These are phyloP conservation scores for Venustampulla echinocandica DNA, from an alignment of 495 filamentous ascomycete genomes.

Conservation along the genomic window DNA sequence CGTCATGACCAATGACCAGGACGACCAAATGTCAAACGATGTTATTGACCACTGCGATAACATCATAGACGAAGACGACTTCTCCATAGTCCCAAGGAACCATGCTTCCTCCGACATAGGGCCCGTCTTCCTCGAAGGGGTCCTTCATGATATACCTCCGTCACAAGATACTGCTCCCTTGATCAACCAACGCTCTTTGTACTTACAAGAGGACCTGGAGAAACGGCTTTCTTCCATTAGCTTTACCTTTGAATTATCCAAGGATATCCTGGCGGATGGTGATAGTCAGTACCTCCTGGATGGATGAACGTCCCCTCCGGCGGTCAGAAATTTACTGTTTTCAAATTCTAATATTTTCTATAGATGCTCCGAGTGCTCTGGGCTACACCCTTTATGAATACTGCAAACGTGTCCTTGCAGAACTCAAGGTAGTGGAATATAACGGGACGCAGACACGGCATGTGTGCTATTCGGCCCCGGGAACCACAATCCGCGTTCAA, in stretches of 20 bases:
- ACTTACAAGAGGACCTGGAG: slow-evolving; percentile 7
- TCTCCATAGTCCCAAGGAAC: background rate
- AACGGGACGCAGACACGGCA: background rate
- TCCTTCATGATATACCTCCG: background rate
- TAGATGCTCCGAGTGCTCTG: slow-evolving; percentile 3
- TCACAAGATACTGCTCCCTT: too few species aligned
- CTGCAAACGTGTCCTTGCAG: background rate
- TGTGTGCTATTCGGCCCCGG: slow-evolving; percentile 1
- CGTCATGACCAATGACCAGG: too few species aligned
- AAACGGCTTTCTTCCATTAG: slow-evolving; percentile 1
- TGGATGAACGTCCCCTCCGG: too few species aligned
- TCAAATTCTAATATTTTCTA: too few species aligned
- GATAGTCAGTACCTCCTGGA: background rate
- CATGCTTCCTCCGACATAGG: background rate
- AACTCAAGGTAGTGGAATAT: slow-evolving; percentile 16
- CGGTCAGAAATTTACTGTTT: too few species aligned
- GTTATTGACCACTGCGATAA: too few species aligned
- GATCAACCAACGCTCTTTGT: too few species aligned
- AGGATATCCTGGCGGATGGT: slow-evolving; percentile 8
- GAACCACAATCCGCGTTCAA: slow-evolving; percentile 8
- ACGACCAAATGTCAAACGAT: too few species aligned
- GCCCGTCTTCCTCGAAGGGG: slow-evolving; percentile 1
- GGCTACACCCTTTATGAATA: slow-evolving; percentile 1
- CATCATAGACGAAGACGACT: background rate
- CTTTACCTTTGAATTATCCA: background rate